These are phyloP conservation scores for Solanum microdontum DNA, from an alignment of 257 asterid species.

Conservation along the genomic window DNA sequence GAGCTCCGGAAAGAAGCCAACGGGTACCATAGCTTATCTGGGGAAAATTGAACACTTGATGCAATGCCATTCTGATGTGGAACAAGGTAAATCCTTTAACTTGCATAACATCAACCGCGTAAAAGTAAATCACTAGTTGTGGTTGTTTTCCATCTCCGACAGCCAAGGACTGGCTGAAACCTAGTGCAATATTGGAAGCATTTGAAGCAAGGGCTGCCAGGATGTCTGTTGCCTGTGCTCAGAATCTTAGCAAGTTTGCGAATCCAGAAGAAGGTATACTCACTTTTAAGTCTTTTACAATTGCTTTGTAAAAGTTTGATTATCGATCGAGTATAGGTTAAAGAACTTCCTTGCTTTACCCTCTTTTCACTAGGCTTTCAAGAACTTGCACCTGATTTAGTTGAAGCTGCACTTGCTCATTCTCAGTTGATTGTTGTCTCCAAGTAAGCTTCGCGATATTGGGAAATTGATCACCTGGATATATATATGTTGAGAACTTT, in stretches of 20 bases:
- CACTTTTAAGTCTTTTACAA: background rate
- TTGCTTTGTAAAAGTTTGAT: background rate
- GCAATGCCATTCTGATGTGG: conserved; percentile 50
- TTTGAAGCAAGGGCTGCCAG: conserved; percentile 93
- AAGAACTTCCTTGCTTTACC: background rate
- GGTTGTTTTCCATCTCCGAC: conserved; percentile 17
- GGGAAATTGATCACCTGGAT: background rate
- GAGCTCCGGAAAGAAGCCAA: conserved; percentile 58
- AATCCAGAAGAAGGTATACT: conserved; percentile 74
- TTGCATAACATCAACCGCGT: background rate
- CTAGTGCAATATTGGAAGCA: conserved; percentile 71
- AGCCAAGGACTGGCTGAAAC: conserved; percentile 88
- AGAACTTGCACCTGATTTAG: conserved; percentile 85
- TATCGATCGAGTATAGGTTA: background rate
- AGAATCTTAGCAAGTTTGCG: conserved; percentile 55
- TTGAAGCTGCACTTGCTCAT: conserved; percentile 91
- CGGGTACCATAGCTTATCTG: conserved; percentile 68
- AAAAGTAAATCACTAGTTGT: background rate
- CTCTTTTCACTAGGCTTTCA: conserved; percentile 55
- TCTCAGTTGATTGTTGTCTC: conserved; percentile 83
- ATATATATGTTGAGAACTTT: background rate
- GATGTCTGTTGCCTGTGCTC: conserved; percentile 73
- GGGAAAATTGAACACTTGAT: conserved; percentile 59
- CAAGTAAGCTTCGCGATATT: conserved; percentile 44
- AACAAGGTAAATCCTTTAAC: conserved; percentile 32